Conservation (phyloP, 2,329 filamentous ascomycete species). For the Aurifilum marmelostoma region DNA sequence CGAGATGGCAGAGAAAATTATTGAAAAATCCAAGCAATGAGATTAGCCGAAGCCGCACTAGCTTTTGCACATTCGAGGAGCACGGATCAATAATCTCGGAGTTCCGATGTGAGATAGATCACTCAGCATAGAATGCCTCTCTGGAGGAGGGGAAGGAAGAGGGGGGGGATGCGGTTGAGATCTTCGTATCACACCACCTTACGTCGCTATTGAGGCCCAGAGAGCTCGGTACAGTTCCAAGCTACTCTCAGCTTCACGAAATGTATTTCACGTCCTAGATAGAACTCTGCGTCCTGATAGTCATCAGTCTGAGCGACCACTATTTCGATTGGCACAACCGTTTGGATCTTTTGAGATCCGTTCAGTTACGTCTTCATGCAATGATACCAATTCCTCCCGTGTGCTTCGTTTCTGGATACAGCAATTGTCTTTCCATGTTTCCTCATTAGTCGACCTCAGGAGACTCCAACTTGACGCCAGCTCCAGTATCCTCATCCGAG, state of each 20-base stretch:
- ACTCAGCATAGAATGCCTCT: not conserved
- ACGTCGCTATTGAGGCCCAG: no score
- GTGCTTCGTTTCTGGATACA: not conserved
- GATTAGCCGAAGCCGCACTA: not conserved
- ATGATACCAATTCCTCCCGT: not conserved
- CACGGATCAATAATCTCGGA: not conserved
- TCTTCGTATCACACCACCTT: not conserved
- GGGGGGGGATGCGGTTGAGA: not conserved
- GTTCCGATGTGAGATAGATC: not conserved
- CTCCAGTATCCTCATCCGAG: not conserved
- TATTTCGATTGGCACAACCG: not conserved
- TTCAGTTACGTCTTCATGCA: not conserved
- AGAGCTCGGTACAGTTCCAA: no score
- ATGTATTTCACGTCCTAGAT: no score
- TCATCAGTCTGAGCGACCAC: no score
- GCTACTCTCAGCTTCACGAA: no score
- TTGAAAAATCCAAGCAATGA: slow-evolving; percentile 32
- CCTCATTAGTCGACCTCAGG: slow-evolving; percentile 24
- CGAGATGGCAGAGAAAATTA: slow-evolving; percentile 51
- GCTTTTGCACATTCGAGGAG: not conserved
- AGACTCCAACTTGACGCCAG: slow-evolving; percentile 19
- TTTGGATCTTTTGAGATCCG: no score
- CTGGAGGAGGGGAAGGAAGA: not conserved
- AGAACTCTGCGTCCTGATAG: not conserved
- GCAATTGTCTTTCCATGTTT: not conserved